Evolutionary conservation across 2,329 filamentous ascomycete genomes (phyloP), one percentile per base, ranked within the genome.

Genomic region (Penicillium griseofulvum): DNA sequence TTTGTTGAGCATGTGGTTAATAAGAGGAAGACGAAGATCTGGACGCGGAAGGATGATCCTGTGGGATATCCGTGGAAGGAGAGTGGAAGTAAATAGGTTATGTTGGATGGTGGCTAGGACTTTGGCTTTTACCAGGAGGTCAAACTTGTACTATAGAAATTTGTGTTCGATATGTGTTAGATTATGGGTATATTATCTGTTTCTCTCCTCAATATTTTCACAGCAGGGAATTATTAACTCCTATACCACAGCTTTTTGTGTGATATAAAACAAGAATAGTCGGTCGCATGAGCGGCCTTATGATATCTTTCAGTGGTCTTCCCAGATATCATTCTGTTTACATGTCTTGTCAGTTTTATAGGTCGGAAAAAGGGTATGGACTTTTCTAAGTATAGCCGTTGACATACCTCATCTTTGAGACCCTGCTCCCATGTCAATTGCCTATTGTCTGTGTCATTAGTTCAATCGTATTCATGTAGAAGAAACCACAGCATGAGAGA

Each of bases 21-120:
- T 56, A 97, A 96, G 82, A 95, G 91, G 83, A 90, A 87, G 82
- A 87, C 87, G 71, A 91, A 91, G 80, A 85, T 97, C 63, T 95
- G 88, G 84, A 79, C 90, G 68, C 85, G 89, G 68, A 96, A 94
- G 81, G 89, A 91, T 71, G 89, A 92, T 70, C 82, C 86, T 51
- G 78, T 92, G 19, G 80, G 77, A 58, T 87, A 85, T 68, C 85
- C 85, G 6, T 86, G 78, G 70, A 86, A 84, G 72, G 82, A 80
- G 64, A 72, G 69, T 16, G 56, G 60, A 9, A 59, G 51, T 52
- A 72, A 64, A 52, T 69, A 59, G 55, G 42, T 33, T 28, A 14
- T 9, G 5, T 53, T 31, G 19, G 19, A 36, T 54, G 12, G 5
- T 38, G 16, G 17, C 24, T 38, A 36, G 12, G 10, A 24, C 12